These are phyloP conservation scores for Aspergillus aculeatus DNA, from an alignment of 2,329 filamentous ascomycete species.

Conservation along the genomic window DNA sequence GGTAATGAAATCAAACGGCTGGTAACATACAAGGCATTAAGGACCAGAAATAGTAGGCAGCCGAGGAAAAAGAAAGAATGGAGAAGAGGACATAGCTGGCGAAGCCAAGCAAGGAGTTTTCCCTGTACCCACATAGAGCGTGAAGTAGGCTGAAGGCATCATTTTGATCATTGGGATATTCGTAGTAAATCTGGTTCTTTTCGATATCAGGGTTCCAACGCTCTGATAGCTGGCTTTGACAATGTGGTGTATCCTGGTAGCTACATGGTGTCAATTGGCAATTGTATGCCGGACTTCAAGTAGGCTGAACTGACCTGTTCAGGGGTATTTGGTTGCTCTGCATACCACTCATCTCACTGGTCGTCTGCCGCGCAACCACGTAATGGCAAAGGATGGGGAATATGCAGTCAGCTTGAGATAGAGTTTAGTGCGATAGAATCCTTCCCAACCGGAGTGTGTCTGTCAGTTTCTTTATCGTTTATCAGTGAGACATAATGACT, in stretches of 20 bases:
- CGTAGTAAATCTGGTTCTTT: background rate
- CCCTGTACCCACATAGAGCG: background rate
- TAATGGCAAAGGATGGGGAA: background rate
- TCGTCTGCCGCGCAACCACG: background rate
- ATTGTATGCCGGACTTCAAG: background rate
- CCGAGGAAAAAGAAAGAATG: conserved; percentile 8
- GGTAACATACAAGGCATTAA: conserved; percentile 4
- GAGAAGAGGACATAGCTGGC: conserved; percentile 8
- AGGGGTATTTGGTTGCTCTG: conserved; percentile 1
- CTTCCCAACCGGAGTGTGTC: background rate
- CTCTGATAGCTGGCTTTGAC: background rate
- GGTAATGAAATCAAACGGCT: background rate
- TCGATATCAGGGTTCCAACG: conserved; percentile 1
- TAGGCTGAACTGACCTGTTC: conserved; percentile 3
- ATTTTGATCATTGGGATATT: background rate
- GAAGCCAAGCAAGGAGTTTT: conserved; percentile 8
- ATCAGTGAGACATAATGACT: background rate
- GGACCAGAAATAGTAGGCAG: conserved; percentile 4
- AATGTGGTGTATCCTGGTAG: background rate
- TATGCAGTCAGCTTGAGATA: conserved; percentile 3
- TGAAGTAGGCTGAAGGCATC: background rate
- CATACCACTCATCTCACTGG: conserved; percentile 5
- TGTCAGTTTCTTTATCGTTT: background rate
- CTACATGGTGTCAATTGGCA: background rate
- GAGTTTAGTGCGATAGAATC: background rate